These are phyloP conservation scores for Tolypocladium sp. DNA, from an alignment of 2,329 filamentous ascomycete genomes.

Conservation along the genomic window DNA sequence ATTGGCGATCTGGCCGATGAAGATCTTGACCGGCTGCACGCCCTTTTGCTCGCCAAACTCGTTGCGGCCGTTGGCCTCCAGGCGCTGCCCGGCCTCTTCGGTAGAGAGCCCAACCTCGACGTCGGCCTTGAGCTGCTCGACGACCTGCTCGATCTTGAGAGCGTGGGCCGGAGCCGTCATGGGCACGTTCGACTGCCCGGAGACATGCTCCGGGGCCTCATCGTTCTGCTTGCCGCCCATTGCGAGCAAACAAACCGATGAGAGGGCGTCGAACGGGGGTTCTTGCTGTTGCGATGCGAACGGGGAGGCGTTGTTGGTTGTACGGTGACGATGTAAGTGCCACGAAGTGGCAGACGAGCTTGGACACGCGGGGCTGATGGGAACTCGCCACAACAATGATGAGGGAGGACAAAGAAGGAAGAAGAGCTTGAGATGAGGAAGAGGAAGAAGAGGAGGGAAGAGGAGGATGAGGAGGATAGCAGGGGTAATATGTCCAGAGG, in stretches of 20 bases:
- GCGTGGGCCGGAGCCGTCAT: conserved; percentile 55
- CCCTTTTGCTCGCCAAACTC: conserved; percentile 52
- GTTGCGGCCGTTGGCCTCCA: conserved; percentile 51
- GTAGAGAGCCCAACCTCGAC: conserved; percentile 47
- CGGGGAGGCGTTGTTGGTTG: neutral
- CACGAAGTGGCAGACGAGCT: neutral
- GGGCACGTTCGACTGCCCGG: conserved; percentile 36
- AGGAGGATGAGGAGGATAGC: neutral
- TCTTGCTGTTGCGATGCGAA: neutral
- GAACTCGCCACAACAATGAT: neutral
- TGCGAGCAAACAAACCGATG: neutral
- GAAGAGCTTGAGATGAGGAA: neutral
- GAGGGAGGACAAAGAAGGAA: neutral
- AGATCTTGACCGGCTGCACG: conserved; percentile 53
- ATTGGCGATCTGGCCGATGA: conserved; percentile 58
- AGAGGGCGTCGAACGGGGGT: neutral
- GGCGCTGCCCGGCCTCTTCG: conserved; percentile 42
- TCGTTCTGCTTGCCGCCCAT: conserved; percentile 17
- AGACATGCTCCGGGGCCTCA: conserved; percentile 16
- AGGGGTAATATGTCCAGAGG: neutral
- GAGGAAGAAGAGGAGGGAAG: too few relatives aligned
- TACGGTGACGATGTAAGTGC: neutral
- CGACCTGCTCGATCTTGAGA: conserved; percentile 41
- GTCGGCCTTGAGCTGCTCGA: conserved; percentile 46
- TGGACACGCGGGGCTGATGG: neutral